phyloP scores from a whole-genome alignment of 352 stramenopile genomes.

The Globisporangium acanthophoron region DNA sequence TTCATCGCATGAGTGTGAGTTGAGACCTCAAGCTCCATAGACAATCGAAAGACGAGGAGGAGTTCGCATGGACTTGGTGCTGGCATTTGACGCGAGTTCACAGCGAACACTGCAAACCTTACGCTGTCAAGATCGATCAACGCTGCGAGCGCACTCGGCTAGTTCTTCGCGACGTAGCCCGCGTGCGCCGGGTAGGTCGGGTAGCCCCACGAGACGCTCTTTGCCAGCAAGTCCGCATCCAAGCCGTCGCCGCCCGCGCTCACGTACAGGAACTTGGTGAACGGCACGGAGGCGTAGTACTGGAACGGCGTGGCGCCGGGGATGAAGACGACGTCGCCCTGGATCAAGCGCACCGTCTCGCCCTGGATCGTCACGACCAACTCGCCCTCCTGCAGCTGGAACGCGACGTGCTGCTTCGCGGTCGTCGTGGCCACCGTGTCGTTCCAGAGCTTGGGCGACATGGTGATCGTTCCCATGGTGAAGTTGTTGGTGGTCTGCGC shows the following conservation, averaged over 20 bases:
- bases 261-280: slow-evolving; percentile 58
- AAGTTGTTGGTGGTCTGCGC: slow-evolving; percentile 48
- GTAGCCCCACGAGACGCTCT: slow-evolving; percentile 39
- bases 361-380: slow-evolving; percentile 31
- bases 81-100: no score
- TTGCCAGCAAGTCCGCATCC: slow-evolving; percentile 37
- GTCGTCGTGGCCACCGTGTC: slow-evolving; percentile 30
- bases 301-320: slow-evolving; percentile 35
- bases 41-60: no score
- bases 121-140: no score
- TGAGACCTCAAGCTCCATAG: no score
- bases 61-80: no score
- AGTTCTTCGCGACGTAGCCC: slow-evolving; percentile 18
- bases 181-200: slow-evolving; percentile 36
- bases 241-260: slow-evolving; percentile 40
- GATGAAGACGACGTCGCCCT: slow-evolving; percentile 46
- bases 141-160: background rate
- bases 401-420: slow-evolving; percentile 37
- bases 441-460: slow-evolving; percentile 40
- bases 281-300: slow-evolving; percentile 41
- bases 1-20: no score
- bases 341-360: slow-evolving; percentile 36
- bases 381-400: slow-evolving; percentile 47
- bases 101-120: no score
- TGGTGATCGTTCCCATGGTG: slow-evolving; percentile 47